Evolutionary conservation across 768 basidiomycete genomes (phyloP).

Genomic region (Auriscalpium orientale): DNA sequence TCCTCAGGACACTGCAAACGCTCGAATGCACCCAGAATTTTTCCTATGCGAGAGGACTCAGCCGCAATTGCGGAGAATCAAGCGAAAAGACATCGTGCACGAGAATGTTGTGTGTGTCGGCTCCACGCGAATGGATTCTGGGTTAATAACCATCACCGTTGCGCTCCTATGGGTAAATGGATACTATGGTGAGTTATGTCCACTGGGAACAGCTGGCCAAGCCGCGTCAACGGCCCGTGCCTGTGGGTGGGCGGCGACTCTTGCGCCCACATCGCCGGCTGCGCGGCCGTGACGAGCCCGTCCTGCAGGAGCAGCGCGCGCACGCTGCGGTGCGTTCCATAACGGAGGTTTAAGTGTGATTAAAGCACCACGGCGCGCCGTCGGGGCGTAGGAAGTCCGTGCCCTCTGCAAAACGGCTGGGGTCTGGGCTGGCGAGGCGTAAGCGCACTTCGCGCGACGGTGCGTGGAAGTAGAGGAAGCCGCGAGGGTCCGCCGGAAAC

Average conservation of each 20-base stretch:
- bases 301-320: not conserved
- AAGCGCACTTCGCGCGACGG: not conserved
- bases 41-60: not conserved
- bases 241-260: not conserved
- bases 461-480: conserved; percentile 2
- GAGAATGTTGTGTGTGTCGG: not conserved
- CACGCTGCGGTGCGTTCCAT: not conserved
- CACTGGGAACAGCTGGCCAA: not conserved
- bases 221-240: not conserved
- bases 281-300: not conserved
- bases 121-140: not conserved
- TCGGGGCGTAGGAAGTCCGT: not conserved
- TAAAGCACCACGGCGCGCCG: not conserved
- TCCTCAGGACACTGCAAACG: not conserved
- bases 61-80: too few species aligned
- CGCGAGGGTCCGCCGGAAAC: conserved; percentile 18
- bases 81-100: not conserved
- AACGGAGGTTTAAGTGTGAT: too few species aligned
- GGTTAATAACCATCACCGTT: not conserved
- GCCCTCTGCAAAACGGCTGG: not conserved
- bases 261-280: not conserved
- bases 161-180: not conserved
- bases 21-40: not conserved
- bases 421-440: not conserved
- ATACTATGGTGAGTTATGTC: not conserved